Conservation (phyloP, 2,329 filamentous ascomycete genomes). For the Diplodia intermedia region DNA sequence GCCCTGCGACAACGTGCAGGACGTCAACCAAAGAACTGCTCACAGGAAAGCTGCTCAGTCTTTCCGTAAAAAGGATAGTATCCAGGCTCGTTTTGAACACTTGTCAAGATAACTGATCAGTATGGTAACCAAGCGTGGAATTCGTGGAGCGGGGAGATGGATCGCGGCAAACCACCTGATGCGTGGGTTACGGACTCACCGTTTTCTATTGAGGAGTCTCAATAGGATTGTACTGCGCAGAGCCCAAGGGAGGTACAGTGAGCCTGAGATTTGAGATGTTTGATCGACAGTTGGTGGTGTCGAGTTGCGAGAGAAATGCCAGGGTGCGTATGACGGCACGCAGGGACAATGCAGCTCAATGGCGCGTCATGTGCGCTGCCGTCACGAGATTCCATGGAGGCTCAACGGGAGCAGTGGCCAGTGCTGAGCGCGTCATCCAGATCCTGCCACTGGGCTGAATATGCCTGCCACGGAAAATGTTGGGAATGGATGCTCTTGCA, state of each 20-base stretch:
- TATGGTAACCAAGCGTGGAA: no score
- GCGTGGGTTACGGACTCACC: neutral
- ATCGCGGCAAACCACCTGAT: neutral
- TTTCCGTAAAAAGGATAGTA: neutral
- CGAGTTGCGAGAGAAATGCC: neutral
- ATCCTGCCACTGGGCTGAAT: no score
- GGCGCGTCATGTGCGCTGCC: neutral
- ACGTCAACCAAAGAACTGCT: no score
- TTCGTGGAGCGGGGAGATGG: neutral
- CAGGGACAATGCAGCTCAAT: neutral
- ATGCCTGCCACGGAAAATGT: no score
- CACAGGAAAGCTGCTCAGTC: no score
- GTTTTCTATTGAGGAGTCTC: neutral
- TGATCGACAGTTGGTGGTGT: neutral
- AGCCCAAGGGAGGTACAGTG: neutral
- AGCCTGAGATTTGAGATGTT: no score
- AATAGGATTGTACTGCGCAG: no score
- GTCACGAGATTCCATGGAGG: neutral
- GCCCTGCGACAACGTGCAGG: no score
- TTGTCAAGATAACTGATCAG: neutral
- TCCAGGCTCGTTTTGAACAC: neutral
- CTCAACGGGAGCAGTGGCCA: neutral
- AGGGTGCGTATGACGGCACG: neutral
- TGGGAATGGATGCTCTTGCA: no score
- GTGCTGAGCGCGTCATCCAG: neutral